phyloP scores from a whole-genome alignment of 768 basidiomycete species.

The Collybia sp. region DNA sequence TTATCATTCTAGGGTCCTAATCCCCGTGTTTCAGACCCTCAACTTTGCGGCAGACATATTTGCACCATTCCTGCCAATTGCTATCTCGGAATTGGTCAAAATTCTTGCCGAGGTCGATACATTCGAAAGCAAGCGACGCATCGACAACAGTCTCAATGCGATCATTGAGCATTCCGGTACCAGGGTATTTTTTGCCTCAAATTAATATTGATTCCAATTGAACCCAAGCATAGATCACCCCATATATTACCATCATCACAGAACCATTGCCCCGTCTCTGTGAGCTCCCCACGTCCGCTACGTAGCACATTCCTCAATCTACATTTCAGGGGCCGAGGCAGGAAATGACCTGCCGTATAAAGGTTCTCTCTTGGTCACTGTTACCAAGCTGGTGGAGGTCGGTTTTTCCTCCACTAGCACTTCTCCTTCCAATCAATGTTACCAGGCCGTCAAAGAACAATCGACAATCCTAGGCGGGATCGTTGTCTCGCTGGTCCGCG shows the following conservation, averaged over 20 bases:
- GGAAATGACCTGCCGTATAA: slow-evolving; percentile 72
- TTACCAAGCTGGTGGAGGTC: slow-evolving; percentile 70
- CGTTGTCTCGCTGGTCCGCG: slow-evolving; percentile 59
- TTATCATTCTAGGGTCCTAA: background rate
- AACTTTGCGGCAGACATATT: slow-evolving; percentile 62
- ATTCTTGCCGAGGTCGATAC: slow-evolving; percentile 72
- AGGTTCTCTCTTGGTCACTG: slow-evolving; percentile 59
- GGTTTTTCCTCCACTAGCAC: slow-evolving; percentile 5
- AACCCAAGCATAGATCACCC: slow-evolving; percentile 49
- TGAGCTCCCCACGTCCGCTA: slow-evolving; percentile 27
- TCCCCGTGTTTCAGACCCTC: slow-evolving; percentile 41
- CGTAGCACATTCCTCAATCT: slow-evolving; percentile 1
- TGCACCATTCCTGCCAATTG: slow-evolving; percentile 58
- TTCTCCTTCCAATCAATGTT: background rate
- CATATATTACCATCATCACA: slow-evolving; percentile 56
- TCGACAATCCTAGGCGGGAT: slow-evolving; percentile 51
- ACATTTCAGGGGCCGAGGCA: slow-evolving; percentile 55
- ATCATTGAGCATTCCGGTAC: slow-evolving; percentile 56
- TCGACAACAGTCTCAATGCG: slow-evolving; percentile 65
- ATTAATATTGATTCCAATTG: background rate
- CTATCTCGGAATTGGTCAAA: slow-evolving; percentile 61
- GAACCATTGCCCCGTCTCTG: slow-evolving; percentile 69
- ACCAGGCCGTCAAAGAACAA: slow-evolving; percentile 61
- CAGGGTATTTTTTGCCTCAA: slow-evolving; percentile 22
- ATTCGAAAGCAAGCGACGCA: slow-evolving; percentile 69